These are phyloP conservation scores for Gaertneriomyces semiglobifer DNA, from an alignment of 192 early-diverging fungal genomes.

Conservation along the genomic window DNA sequence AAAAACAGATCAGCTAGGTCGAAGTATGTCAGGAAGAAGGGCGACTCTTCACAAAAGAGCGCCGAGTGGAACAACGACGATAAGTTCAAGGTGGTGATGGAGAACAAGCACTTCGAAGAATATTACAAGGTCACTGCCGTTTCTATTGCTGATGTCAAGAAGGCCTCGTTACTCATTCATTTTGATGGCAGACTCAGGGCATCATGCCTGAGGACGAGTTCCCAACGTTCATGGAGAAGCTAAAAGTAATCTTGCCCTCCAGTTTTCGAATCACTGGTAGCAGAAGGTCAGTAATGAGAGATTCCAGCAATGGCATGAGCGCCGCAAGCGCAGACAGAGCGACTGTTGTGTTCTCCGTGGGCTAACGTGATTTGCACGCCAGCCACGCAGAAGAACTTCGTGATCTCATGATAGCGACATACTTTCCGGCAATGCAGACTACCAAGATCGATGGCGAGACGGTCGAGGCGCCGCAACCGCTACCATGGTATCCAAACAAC, in stretches of 20 bases:
- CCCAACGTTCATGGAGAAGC: constrained; percentile 62
- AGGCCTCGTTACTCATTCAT: not conserved
- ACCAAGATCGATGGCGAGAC: constrained; percentile 67
- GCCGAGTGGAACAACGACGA: not conserved
- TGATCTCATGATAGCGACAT: constrained; percentile 63
- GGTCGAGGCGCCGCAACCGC: constrained; percentile 69
- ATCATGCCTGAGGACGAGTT: constrained; percentile 84
- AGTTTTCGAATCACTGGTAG: constrained; percentile 94
- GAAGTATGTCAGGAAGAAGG: no score
- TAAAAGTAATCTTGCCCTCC: constrained; percentile 77
- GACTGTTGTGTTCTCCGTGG: not conserved
- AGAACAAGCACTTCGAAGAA: constrained; percentile 61
- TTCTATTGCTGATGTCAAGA: constrained; percentile 2
- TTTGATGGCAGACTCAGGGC: constrained; percentile 47
- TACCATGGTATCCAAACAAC: constrained; percentile 90
- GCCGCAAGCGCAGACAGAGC: no score
- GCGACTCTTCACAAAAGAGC: not conserved
- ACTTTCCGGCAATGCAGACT: constrained; percentile 56
- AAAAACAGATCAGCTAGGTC: no score
- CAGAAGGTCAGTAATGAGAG: constrained; percentile 51
- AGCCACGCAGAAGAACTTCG: constrained; percentile 69
- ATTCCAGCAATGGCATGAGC: not conserved
- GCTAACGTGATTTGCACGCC: not conserved
- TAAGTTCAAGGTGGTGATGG: constrained; percentile 35
- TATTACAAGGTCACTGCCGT: constrained; percentile 63